Evolutionary conservation across 305 asterid genomes (phyloP), one percentile per base, ranked within the genome.

Genomic region (Rubia peregrina): DNA sequence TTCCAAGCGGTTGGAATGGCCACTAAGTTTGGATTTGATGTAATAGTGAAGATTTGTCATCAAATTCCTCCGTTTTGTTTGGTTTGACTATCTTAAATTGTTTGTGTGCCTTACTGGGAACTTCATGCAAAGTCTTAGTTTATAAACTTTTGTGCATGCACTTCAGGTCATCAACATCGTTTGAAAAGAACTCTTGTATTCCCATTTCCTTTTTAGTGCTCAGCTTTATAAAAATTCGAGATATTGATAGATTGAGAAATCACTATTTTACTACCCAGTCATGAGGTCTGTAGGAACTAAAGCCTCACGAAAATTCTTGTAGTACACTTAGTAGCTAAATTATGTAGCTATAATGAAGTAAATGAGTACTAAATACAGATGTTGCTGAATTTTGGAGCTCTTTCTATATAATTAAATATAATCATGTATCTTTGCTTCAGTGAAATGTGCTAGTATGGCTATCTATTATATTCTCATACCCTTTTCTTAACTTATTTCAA

Each of bases 271-370:
- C 6, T 9, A 53, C 60, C 21, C 60, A 14, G 44, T 51, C 59
- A 24, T 46, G 38, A 24, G 70, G 41, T 14, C 59, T 67, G 70
- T 53, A 46, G 24, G 70, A 46, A 40, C 70, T 51, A 46, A 3
- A 26, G 42, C 60, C 38, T 67, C 13, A 7, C 22, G 6, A 36
- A 46, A 14, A 26, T n/a, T 21, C 4, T 6, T n/a, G n/a, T n/a
- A n/a, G n/a, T n/a, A n/a, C n/a, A n/a, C n/a, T 24, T 7, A 21
- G 13, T 56, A 12, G 16, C 40, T 59, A 38, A 24, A 9, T 9
- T 59, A 59, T 59, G 64, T 1, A 22, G 64, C 0, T 59, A 21
- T 16, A 38, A 21, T 21, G 40, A 24, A 26, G 14, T 24, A 21
- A 10, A 21, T 59, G 17, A 38, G 0, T 40, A 9, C 43, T 40